Percentiles rank a stretch among this genome's conserved stretches.
phyloP scores from a whole-genome alignment of 768 basidiomycete genomes.

The Mycena galericulata region DNA sequence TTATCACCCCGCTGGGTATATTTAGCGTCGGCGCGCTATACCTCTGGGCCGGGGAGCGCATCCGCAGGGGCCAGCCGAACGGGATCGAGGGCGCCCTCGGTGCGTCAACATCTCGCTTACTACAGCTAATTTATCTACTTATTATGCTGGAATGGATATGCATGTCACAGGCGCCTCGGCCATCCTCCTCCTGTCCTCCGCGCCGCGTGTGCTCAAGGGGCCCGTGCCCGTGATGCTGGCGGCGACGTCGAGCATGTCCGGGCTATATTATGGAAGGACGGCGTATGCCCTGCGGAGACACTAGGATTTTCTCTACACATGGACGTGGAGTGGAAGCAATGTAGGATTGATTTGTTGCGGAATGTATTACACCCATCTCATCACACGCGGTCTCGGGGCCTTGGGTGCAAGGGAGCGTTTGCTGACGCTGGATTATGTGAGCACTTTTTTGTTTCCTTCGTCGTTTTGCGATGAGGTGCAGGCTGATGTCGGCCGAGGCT shows the following conservation, averaged over 20 bases:
- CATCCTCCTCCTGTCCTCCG: constrained; percentile 77
- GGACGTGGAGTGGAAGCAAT: background rate
- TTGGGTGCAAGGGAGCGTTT: too few species aligned
- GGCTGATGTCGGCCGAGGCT: too few species aligned
- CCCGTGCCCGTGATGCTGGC: constrained; percentile 78
- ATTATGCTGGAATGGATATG: background rate
- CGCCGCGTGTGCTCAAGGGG: constrained; percentile 79
- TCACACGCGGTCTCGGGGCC: too few species aligned
- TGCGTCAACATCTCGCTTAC: constrained; percentile 45
- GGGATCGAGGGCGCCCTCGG: constrained; percentile 87
- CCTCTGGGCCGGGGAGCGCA: constrained; percentile 81
- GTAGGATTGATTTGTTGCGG: background rate
- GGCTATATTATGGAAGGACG: constrained; percentile 76
- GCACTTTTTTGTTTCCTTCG: too few species aligned
- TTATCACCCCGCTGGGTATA: too few species aligned
- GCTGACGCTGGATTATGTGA: too few species aligned
- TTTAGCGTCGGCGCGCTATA: constrained; percentile 87
- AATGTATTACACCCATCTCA: too few species aligned
- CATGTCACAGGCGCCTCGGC: constrained; percentile 74
- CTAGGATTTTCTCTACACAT: background rate
- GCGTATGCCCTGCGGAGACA: constrained; percentile 52
- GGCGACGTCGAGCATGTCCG: constrained; percentile 68
- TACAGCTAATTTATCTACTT: too few species aligned
- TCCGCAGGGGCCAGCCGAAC: constrained; percentile 77
- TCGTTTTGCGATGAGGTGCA: too few species aligned